Percentiles rank a stretch among this genome's conserved stretches.
Conservation (phyloP, 768 basidiomycete species). For the Mycena sanguinolenta region DNA sequence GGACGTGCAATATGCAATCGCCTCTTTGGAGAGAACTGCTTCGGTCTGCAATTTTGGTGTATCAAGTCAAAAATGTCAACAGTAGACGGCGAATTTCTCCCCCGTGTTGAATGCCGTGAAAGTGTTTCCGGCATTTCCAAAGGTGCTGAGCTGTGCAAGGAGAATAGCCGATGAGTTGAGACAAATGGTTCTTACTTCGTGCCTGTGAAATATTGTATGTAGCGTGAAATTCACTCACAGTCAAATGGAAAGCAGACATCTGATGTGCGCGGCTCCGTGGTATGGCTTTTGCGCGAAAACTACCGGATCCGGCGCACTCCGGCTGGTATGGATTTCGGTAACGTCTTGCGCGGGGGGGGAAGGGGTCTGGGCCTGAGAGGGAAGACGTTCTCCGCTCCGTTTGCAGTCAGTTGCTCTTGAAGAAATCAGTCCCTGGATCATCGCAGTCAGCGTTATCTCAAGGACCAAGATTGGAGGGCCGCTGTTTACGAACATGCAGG, state of each 20-base stretch:
- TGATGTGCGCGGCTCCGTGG: conserved; percentile 57
- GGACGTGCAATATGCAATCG: conserved; percentile 61
- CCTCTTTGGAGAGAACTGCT: conserved; percentile 50
- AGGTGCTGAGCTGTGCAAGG: conserved; percentile 32
- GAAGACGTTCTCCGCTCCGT: conserved; percentile 50
- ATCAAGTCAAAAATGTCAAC: background rate
- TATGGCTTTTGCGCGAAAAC: conserved; percentile 51
- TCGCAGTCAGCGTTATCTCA: too few species aligned
- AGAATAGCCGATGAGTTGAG: background rate
- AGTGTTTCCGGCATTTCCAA: conserved; percentile 50
- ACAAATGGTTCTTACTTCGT: conserved; percentile 43
- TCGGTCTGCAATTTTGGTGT: conserved; percentile 51
- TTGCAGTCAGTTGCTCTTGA: conserved; percentile 46
- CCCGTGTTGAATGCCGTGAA: conserved; percentile 55
- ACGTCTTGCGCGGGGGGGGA: background rate
- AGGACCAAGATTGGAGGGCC: background rate
- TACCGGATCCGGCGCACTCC: conserved; percentile 59
- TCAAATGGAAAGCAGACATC: conserved; percentile 60
- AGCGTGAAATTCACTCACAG: conserved; percentile 44
- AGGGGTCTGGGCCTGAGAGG: conserved; percentile 51
- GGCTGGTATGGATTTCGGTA: conserved; percentile 39
- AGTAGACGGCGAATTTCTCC: conserved; percentile 17
- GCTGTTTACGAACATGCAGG: conserved; percentile 60
- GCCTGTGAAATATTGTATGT: conserved; percentile 32
- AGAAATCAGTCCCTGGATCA: conserved; percentile 54